Base-by-base conservation (phyloP, 495 filamentous ascomycete species). In the Gamarada debralockiae region DNA sequence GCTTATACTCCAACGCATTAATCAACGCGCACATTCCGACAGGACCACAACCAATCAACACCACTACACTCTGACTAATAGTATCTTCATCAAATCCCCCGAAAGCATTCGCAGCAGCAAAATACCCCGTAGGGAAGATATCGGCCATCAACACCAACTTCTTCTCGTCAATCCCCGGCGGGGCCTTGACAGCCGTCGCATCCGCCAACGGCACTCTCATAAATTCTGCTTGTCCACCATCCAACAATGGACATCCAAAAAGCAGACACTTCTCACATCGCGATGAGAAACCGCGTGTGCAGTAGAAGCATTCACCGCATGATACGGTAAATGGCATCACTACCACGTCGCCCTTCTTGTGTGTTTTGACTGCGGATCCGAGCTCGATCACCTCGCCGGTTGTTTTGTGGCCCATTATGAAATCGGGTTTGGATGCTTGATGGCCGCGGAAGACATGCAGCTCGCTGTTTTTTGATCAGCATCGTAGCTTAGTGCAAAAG, bases 191-290 rank as follows among this genome's bases (percentile, higher is more conserved):
- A 2, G 85, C 82, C 2, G 90, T 95, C 13, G 84, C 82, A 59
- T 96, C 90, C 38, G 93, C 92, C 52, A 87, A 73, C 2, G 92
- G 93, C 13, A 95, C 79, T 13, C 92, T 83, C 41, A 95, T 86
- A 68, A 86, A 97, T 73, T 96, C 85, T 24, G 93, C 92, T 68
- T 98, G 92, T 4, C 78, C 90, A 53, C 93, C 93, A 63, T 96
- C 90, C 24, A 96, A 73, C 3, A 67, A 66, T 14, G 78, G 70
- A 38, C 77, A 85, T 36, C 92, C 92, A 59, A 95, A 95, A 1
- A 98, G 76, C 17, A 77, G 66, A 20, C 72, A 77, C 55, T 88
- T 80, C n/a, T 75, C 74, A 67, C 93, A 98, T 46, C 92, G 85
- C 9, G 90, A 91, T 10, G 90, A 90, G 69, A 78, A 87, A 15